Conservation (phyloP, 768 basidiomycete genomes). For the Xerocomus potaroensis region DNA sequence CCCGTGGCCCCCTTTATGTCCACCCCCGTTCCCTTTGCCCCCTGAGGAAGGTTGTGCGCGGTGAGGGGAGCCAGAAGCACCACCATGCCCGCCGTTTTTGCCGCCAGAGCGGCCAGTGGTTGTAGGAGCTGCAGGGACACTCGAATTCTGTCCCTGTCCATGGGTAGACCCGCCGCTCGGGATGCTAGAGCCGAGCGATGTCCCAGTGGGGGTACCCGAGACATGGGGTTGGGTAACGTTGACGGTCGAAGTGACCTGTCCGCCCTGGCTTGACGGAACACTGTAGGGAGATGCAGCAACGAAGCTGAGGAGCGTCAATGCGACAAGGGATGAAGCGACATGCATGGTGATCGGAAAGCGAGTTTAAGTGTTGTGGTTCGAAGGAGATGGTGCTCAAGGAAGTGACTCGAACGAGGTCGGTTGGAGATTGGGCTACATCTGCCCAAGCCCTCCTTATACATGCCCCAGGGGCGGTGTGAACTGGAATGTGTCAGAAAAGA, state of each 20-base stretch:
- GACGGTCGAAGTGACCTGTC: not conserved
- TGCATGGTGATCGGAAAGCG: conserved; percentile 9
- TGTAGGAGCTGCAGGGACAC: not conserved
- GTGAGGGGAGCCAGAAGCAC: not conserved
- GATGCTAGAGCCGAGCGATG: not conserved
- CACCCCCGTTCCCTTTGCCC: no score
- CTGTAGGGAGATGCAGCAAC: conserved; percentile 2
- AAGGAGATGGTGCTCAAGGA: not conserved
- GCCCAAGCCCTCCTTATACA: conserved; percentile 6
- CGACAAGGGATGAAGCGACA: not conserved
- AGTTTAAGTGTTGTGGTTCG: not conserved
- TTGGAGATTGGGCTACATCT: not conserved
- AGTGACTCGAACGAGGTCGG: not conserved
- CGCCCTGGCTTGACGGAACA: not conserved
- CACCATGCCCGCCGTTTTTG: not conserved
- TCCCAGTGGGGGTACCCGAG: not conserved
- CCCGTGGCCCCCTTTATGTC: not conserved
- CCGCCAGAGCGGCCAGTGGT: not conserved
- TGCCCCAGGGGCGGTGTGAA: not conserved
- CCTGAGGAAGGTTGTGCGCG: not conserved
- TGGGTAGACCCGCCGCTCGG: not conserved
- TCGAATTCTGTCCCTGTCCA: not conserved
- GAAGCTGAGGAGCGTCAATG: conserved; percentile 3
- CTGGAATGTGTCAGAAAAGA: not conserved
- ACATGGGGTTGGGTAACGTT: not conserved